phyloP scores from a whole-genome alignment of 805 yeast genomes.

The Nakazawaea ishiwadae region DNA sequence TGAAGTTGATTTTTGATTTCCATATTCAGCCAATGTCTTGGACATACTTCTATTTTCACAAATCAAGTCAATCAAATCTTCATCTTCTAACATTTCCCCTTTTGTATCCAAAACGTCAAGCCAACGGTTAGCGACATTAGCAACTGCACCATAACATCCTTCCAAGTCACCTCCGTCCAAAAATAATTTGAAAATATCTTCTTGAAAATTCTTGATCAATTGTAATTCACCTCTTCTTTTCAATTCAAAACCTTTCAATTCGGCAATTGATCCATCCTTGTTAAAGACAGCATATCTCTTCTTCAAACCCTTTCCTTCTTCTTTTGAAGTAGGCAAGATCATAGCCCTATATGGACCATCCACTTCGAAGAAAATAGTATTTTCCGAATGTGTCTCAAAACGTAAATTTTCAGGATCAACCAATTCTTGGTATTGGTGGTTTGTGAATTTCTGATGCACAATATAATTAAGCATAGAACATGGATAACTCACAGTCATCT shows the following conservation, averaged over 20 bases:
- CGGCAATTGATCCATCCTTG: conserved; percentile 90
- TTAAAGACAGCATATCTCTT: conserved; percentile 97
- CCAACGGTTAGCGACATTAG: conserved; percentile 93
- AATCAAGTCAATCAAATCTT: conserved; percentile 89
- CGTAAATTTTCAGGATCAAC: conserved; percentile 62
- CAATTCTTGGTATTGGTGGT: conserved; percentile 88
- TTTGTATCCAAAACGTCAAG: conserved; percentile 84
- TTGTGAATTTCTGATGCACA: conserved; percentile 88
- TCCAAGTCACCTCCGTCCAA: conserved; percentile 79
- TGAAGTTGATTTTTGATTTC: conserved; percentile 85
- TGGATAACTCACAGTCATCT: conserved; percentile 77
- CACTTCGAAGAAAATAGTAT: conserved; percentile 94
- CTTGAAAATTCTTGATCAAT: conserved; percentile 88
- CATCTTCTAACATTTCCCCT: conserved; percentile 86
- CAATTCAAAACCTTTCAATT: conserved; percentile 92
- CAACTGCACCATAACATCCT: conserved; percentile 83
- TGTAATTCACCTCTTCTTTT: conserved; percentile 96
- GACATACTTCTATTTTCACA: conserved; percentile 97
- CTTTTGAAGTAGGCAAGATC: conserved; percentile 95
- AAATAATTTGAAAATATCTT: conserved; percentile 88
- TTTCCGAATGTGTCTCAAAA: conserved; percentile 80
- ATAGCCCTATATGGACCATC: conserved; percentile 98
- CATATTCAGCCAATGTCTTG: conserved; percentile 85
- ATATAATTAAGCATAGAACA: conserved; percentile 93
- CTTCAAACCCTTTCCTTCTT: conserved; percentile 94